These are phyloP conservation scores for Diutina pseudorugosa DNA, from an alignment of 1,139 yeast species.

Conservation along the genomic window DNA sequence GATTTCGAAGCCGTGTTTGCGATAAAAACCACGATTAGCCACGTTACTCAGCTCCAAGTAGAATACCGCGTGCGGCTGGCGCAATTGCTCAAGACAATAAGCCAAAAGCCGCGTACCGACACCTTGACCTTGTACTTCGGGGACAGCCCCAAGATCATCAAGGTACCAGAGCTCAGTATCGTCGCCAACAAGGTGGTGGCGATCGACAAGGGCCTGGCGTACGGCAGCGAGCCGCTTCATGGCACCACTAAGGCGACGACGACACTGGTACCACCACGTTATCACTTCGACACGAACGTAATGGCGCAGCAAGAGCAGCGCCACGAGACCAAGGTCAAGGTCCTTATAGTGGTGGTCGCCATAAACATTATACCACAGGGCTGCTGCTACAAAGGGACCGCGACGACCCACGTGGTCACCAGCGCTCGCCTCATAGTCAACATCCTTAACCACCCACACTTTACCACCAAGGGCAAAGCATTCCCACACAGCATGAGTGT, in stretches of 20 bases:
- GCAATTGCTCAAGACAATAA: conserved; percentile 15
- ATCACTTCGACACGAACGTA: not conserved
- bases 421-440: not conserved
- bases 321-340: not conserved
- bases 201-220: conserved; percentile 15
- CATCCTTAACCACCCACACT: conserved; percentile 22
- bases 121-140: conserved; percentile 29
- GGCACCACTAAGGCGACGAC: not conserved
- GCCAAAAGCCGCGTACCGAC: conserved; percentile 24
- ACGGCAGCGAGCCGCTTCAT: not conserved
- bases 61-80: not conserved
- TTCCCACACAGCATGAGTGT: conserved; percentile 25
- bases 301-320: not conserved
- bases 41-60: conserved; percentile 3
- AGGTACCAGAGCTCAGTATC: conserved; percentile 24
- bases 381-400: not conserved
- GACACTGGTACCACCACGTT: not conserved
- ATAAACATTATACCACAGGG: not conserved
- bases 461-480: conserved; percentile 22
- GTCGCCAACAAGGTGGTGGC: conserved; percentile 8
- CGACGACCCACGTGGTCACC: not conserved
- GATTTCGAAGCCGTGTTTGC: not conserved
- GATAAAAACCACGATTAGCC: not conserved
- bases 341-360: not conserved
- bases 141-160: conserved; percentile 27